These are phyloP conservation scores for Penicillium nordicum DNA, from an alignment of 2,329 filamentous ascomycete species.

Conservation along the genomic window DNA sequence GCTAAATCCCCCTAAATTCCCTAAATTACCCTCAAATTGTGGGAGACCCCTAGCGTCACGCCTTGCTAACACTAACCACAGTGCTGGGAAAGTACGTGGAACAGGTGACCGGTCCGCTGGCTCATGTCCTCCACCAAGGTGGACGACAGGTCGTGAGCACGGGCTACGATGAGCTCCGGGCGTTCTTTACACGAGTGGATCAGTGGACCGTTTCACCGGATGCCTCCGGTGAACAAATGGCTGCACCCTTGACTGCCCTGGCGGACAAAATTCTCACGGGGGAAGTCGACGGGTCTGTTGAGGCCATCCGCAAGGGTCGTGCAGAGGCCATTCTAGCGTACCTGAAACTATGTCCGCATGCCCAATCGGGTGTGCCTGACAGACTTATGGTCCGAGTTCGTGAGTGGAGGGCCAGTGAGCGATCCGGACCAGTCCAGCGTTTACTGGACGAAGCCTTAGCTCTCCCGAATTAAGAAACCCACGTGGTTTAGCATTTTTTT, in stretches of 20 bases:
- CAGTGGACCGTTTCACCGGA: constrained; percentile 17
- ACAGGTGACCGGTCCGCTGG: constrained; percentile 29
- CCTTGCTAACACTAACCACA: constrained; percentile 29
- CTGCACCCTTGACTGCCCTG: constrained; percentile 27
- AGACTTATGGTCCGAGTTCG: constrained; percentile 22
- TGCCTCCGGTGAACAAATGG: constrained; percentile 23
- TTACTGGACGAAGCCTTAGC: constrained; percentile 33
- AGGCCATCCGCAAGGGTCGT: constrained; percentile 37
- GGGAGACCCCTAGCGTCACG: constrained; percentile 18
- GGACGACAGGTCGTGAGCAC: constrained; percentile 35
- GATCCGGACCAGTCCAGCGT: constrained; percentile 38
- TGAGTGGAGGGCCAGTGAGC: constrained; percentile 39
- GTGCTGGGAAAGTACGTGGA: constrained; percentile 31
- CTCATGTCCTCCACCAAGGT: constrained; percentile 31
- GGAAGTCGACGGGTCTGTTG: constrained; percentile 36
- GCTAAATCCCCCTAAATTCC: background rate
- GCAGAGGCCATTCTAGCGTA: constrained; percentile 37
- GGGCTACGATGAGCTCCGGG: constrained; percentile 36
- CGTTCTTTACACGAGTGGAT: constrained; percentile 31
- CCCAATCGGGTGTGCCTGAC: constrained; percentile 15
- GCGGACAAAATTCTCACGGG: constrained; percentile 29
- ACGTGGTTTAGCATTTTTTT: constrained; percentile 4
- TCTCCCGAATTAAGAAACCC: constrained; percentile 2
- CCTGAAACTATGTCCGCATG: constrained; percentile 21
- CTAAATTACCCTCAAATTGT: background rate